Conservation (phyloP, 2,329 filamentous ascomycete genomes). For the Ceratocystis alfenasii region DNA sequence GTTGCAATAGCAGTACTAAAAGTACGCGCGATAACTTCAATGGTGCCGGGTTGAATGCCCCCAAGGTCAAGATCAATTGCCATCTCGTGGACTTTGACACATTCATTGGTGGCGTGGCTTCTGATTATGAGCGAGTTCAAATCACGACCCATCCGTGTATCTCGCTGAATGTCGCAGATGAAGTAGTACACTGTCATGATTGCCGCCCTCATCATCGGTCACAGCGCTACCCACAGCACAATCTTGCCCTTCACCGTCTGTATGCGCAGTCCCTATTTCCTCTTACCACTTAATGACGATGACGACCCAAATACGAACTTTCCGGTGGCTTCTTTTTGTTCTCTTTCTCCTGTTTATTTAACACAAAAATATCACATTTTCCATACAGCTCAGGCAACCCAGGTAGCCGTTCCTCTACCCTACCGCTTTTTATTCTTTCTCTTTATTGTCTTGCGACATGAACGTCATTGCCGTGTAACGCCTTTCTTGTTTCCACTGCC, state of each 20-base stretch:
- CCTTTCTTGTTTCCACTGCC: not conserved
- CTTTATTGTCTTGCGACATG: not conserved
- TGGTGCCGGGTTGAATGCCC: not conserved
- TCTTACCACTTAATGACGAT: conserved; percentile 9
- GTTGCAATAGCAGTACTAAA: not conserved
- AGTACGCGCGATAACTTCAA: not conserved
- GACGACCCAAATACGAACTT: conserved; percentile 11
- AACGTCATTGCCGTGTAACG: not conserved
- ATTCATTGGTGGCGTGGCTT: not conserved
- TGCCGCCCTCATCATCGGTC: not conserved
- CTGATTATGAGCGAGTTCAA: not conserved
- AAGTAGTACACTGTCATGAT: not conserved
- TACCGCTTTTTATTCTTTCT: not conserved
- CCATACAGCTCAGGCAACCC: too few species aligned
- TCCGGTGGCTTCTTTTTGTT: not conserved
- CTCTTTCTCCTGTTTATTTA: not conserved
- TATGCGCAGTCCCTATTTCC: conserved; percentile 26
- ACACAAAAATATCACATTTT: not conserved
- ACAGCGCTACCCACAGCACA: not conserved
- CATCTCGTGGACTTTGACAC: not conserved
- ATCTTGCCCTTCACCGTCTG: not conserved
- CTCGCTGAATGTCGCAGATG: not conserved
- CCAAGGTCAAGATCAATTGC: not conserved
- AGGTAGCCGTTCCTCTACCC: not conserved
- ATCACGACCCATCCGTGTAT: not conserved